Conservation (phyloP, 345 rosid genomes). For the Mercurialis annua region DNA sequence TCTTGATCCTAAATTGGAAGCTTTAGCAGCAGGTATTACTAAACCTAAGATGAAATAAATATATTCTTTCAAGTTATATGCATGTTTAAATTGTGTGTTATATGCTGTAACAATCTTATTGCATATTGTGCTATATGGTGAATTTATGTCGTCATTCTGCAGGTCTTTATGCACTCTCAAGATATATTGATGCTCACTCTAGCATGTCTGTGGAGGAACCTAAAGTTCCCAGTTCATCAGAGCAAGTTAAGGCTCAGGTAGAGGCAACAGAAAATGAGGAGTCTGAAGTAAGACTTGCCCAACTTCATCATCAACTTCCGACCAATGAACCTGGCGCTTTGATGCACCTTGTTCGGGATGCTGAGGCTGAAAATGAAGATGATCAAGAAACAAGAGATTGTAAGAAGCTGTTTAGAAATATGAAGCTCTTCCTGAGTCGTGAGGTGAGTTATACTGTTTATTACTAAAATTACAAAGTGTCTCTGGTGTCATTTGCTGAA, state of each 20-base stretch:
- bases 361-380: slow-evolving; percentile 63
- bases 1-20: slow-evolving; percentile 82
- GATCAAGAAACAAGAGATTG: slow-evolving; percentile 85
- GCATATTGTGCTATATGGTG: not conserved
- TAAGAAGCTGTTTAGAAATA: slow-evolving; percentile 62
- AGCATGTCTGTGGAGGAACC: slow-evolving; percentile 37
- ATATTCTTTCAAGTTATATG: not conserved
- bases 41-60: not conserved
- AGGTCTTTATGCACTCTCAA: slow-evolving; percentile 90
- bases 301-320: slow-evolving; percentile 93
- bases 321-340: slow-evolving; percentile 88
- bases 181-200: slow-evolving; percentile 67
- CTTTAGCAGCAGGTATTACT: slow-evolving; percentile 77
- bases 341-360: slow-evolving; percentile 79
- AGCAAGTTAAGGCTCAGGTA: slow-evolving; percentile 31
- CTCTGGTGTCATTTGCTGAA: not conserved
- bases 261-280: slow-evolving; percentile 39
- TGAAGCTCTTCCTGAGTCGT: slow-evolving; percentile 86
- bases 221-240: slow-evolving; percentile 39
- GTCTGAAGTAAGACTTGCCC: slow-evolving; percentile 88
- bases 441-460: slow-evolving; percentile 54
- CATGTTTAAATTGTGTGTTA: not conserved
- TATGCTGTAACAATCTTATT: not conserved
- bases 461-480: not conserved
- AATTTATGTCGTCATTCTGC: slow-evolving; percentile 22